Base-by-base conservation (phyloP, 2,329 filamentous ascomycete genomes). In the Fusarium domesticum region DNA sequence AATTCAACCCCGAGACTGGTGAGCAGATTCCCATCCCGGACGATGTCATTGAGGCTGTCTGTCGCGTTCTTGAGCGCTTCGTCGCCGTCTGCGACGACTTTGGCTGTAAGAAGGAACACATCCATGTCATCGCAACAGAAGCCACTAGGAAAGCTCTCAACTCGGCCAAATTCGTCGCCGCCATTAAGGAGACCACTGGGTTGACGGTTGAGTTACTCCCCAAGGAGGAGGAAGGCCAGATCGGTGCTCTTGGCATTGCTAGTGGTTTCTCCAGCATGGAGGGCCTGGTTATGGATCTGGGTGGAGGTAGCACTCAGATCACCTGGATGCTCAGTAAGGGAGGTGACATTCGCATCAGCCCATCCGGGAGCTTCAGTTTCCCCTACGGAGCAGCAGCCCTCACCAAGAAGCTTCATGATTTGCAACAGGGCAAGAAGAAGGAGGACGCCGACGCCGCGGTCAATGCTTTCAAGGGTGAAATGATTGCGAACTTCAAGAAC, bases 381-480 rank as follows among this genome's bases (percentile, higher is more conserved):
- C 84, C 84, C 0, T 87, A 85, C 51, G 84, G 84, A 6, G 84
- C 84, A 10, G 84, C 84, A 10, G 84, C 84, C 4, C 65, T 88
- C 53, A 79, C 72, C 1, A 73, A 75, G 54, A 71, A 75, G 39
- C 69, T 86, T 6, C 66, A 64, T 15, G 71, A 74, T 18, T 64
- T 73, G 11, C 66, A 62, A 7, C 57, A 63, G 12, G 67, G 62
- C 39, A 64, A 67, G 37, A 66, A 54, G 23, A 64, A 64, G 18
- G 62, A 66, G 4, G 64, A 70, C 3, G 72, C 69, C 2, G 67
- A 69, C 33, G 60, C 67, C 6, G 72, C 71, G 0, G 69, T 81
- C 16, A 67, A 70, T 6, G 59, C 63, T 14, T 60, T 78, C 20
- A 66, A 64, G 45, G 54, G 67, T 6, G 75, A 81, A 50, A 81